phyloP scores from a whole-genome alignment of 129 eudicot genomes.

The Lactuca saligna region DNA sequence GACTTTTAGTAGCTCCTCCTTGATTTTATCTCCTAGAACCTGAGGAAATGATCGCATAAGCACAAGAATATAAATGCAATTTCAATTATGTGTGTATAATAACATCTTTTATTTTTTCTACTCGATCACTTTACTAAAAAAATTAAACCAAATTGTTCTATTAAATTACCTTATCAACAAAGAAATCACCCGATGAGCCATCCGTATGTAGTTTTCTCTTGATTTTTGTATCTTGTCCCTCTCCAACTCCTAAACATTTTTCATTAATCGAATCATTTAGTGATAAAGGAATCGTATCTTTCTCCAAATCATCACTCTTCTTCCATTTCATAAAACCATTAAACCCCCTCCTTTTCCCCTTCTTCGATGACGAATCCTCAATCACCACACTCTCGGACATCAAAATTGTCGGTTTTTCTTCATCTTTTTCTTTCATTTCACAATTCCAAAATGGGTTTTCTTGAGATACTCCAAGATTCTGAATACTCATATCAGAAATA shows the following conservation, averaged over 20 bases:
- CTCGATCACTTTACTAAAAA: no score
- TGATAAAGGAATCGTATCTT: constrained; percentile 74
- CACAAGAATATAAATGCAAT: not conserved
- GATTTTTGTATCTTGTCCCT: constrained; percentile 53
- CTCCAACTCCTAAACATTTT: constrained; percentile 32
- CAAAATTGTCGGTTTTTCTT: constrained; percentile 61
- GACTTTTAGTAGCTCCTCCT: constrained; percentile 60
- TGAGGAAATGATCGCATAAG: constrained; percentile 21
- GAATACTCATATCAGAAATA: constrained; percentile 30
- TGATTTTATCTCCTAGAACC: constrained; percentile 72
- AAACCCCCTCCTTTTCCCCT: constrained; percentile 58
- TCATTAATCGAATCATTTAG: constrained; percentile 47
- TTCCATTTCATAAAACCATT: constrained; percentile 83
- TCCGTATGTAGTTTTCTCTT: constrained; percentile 61
- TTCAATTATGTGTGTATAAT: no score
- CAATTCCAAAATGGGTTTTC: constrained; percentile 89
- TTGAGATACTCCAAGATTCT: constrained; percentile 46
- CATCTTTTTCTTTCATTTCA: constrained; percentile 44
- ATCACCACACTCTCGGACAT: constrained; percentile 61
- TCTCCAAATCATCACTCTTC: constrained; percentile 64
- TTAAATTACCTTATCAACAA: constrained; percentile 60
- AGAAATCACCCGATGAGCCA: constrained; percentile 67
- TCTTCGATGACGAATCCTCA: constrained; percentile 38
- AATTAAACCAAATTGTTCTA: not conserved
- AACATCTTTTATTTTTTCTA: no score